Evolutionary conservation across 2,329 filamentous ascomycete genomes (phyloP).

Genomic region (Pseudogymnoascus sp.): DNA sequence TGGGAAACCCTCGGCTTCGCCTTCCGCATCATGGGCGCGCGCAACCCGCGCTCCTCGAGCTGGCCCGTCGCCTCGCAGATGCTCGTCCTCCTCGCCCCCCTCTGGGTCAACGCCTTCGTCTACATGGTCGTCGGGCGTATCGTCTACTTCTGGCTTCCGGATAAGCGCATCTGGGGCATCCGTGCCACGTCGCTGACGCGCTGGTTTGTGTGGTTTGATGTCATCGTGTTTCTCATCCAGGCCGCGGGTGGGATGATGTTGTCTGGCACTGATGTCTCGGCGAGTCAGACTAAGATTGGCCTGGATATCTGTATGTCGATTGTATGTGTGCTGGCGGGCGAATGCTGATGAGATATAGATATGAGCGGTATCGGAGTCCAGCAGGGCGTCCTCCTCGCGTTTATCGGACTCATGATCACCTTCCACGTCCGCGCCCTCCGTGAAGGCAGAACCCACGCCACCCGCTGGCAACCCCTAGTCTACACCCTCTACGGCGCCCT

Average conservation of each 20-base stretch:
- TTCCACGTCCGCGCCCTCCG: constrained; percentile 28
- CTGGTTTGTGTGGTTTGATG: constrained; percentile 43
- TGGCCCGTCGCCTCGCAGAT: constrained; percentile 34
- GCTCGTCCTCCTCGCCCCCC: constrained; percentile 36
- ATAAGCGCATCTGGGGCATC: constrained; percentile 31
- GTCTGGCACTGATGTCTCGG: constrained; percentile 23
- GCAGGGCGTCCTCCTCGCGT: constrained; percentile 33
- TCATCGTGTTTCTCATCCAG: constrained; percentile 44
- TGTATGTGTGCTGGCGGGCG: not conserved
- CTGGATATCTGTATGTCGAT: not conserved
- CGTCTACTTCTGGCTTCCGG: constrained; percentile 33
- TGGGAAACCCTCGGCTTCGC: constrained; percentile 35
- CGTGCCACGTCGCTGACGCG: constrained; percentile 36
- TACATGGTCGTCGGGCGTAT: constrained; percentile 33
- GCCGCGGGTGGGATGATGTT: constrained; percentile 35
- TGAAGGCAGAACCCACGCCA: constrained; percentile 17
- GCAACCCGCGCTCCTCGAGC: constrained; percentile 33
- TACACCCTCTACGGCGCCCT: not conserved
- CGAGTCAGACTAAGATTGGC: not conserved
- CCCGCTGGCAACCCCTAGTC: not conserved
- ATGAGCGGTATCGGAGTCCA: constrained; percentile 38
- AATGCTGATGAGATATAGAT: constrained; percentile 24
- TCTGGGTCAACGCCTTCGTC: constrained; percentile 32
- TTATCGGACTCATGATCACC: constrained; percentile 28
- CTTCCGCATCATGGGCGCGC: constrained; percentile 23